Base-by-base conservation (phyloP, 495 filamentous ascomycete genomes). In the Aspergillus sclerotioniger region DNA sequence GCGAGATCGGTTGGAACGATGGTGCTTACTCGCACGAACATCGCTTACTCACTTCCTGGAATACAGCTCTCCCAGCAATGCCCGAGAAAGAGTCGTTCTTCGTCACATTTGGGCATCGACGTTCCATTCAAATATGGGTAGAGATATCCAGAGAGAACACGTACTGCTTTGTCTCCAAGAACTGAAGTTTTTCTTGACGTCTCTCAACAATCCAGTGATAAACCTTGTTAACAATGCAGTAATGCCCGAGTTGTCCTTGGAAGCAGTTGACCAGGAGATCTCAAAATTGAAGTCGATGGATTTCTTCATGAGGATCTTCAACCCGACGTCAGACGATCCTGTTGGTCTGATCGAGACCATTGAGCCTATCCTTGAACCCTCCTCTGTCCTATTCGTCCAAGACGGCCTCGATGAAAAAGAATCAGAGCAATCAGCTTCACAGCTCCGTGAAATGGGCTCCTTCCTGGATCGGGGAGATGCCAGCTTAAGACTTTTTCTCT, bases 271-370 rank as follows among this genome's bases (percentile, higher is more conserved):
- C 47, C 86, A 91, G 31, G 94, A 99, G 65, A 89, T 96, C 25
- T 90, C 90, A 46, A 90, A 91, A 66, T 77, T 98, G 13, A 96
- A 90, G 13, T 98, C 92, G 0, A 92, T 94, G 84, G 95, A 96
- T 64, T 98, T 96, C 72, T 98, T 99, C 72, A 78, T 89, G 58
- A 88, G 84, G 29, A 83, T 99, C 0, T 96, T 97, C 61, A 78
- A 76, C 52, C 70, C 81, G 21, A 79, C 85, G 41, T 72, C 82
- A 32, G 83, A 83, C 35, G 85, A 96, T 64, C 87, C 94, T 0
- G 80, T 90, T 5, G 82, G 84, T 8, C 80, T 96, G 4, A 96
- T 99, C 62, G 91, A 96, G 62, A 94, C 84, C 37, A 77, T 99
- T 32, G 95, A 99, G 62, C 94, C 95, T 1, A 86, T 99, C 15